phyloP scores from a whole-genome alignment of 441 rosid genomes.

The Omphalea diandra region DNA sequence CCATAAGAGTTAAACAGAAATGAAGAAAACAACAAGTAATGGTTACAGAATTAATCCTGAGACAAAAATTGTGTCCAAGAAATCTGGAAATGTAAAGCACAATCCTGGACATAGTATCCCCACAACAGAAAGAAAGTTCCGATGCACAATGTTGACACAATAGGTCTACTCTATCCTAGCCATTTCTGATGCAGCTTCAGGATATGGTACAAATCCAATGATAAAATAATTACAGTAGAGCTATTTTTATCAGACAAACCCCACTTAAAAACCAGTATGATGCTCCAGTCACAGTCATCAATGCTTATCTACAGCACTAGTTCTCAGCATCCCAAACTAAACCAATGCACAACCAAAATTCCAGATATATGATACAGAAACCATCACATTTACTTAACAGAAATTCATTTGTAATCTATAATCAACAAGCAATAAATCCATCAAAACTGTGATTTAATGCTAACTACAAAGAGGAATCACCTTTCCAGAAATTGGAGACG shows the following conservation, averaged over 20 bases:
- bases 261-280: not conserved
- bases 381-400: not conserved
- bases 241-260: not conserved
- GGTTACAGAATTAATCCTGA: not conserved
- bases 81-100: not conserved
- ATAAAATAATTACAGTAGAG: not conserved
- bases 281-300: not conserved
- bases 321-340: not conserved
- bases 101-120: not conserved
- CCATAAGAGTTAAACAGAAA: too few species aligned
- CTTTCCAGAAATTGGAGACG: constrained; percentile 95
- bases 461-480: constrained; percentile 33
- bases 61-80: not conserved
- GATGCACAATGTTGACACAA: not conserved
- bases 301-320: not conserved
- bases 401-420: not conserved
- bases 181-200: not conserved
- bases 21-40: not conserved
- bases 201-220: not conserved
- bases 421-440: not conserved
- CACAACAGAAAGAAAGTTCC: not conserved
- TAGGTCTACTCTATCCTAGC: not conserved
- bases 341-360: not conserved
- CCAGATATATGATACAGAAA: not conserved
- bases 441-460: not conserved